Base-by-base conservation (phyloP, 2,329 filamentous ascomycete genomes). In the Neofusicoccum sp. region DNA sequence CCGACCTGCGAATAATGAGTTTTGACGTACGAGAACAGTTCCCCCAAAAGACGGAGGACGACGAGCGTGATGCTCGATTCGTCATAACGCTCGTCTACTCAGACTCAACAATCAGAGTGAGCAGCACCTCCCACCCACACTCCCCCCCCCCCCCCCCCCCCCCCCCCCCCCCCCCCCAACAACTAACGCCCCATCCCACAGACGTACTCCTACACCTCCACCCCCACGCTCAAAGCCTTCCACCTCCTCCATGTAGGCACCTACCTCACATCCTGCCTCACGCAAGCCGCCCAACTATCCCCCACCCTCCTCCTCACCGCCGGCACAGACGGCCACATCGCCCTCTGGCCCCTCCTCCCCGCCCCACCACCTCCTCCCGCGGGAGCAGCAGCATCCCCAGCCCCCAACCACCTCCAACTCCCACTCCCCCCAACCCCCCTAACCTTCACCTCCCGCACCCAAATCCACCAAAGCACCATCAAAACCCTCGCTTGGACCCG, bases 301-400 rank as follows among this genome's bases (percentile, higher is more conserved):
- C 73, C 68, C 6, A 63, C 59, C 1, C 74, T 76, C 7, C 69
- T 90, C 29, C 74, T 92, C 22, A 92, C 91, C 1, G 87, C 89
- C 1, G 89, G 90, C 1, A 97, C 94, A 0, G 94, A 98, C 72
- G 94, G 94, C 0, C 84, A 89, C 68, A 70, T 96, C 16, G 85
- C 85, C 0, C 68, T 89, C 0, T 93, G 87, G 86, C 71, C 80
- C 45, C 64, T 83, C 47, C 34, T 59, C 67, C 70, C 6, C 60
- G 67, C 70, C 39, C 39, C 16, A 54, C 61, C n/a, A n/a, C 39
- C 33, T 11, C 6, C 12, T 36, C 28, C 22, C 7, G 29, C 54
- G 33, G 7, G 16, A 39, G 16, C 39, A 39, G 16, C 39, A 6
- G 2, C 31, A 3, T 4, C 16, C 7, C 29, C 31, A 28, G 6